Evolutionary conservation across 768 basidiomycete genomes (phyloP), one percentile per base, ranked within the genome.

Genomic region (Tubosaeta brunneosetosa): DNA sequence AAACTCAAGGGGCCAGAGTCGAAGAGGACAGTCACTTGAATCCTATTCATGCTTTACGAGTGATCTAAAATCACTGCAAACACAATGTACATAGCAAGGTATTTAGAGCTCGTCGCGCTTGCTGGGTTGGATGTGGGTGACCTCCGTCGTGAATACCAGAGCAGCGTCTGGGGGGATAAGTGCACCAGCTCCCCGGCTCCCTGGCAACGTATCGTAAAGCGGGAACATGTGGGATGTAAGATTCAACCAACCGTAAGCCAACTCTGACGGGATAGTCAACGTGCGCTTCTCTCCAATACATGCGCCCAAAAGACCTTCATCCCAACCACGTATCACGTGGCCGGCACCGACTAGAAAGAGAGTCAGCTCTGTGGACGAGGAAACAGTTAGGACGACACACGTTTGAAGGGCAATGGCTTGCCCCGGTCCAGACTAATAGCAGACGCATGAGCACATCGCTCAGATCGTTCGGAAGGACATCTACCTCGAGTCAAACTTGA

Each of bases 401-500:
- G 86, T 37, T 81, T 93, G 63, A 97, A 76, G 44, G 85, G 78
- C 8, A 97, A 76, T 1, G 94, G 91, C 47, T 70, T 62, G 50
- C 80, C 81, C 36, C 94, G 87, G 74, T 92, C 88, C 51, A 71
- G 68, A 67, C 89, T 90, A 44, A 13, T 29, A 17, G 19, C 36
- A 26, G n/a, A 5, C 6, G 27, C 22, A 17, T 57, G 14, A 54
- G 19, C 14, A 42, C n/a, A 9, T 25, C 41, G 17, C 26, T 5
- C 22, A 46, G 33, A 50, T n/a, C 32, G 26, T n/a, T 13, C 6
- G 22, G 1, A 27, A 36, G 47, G 27, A 2, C 44, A 61, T 77
- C 7, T 61, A 86, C 81, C 91, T 93, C 9, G 91, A 94, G 70
- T 97, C 94, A 61, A 97, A 97, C 66, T 94, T 88, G 53, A 79